Percentiles rank a stretch among this genome's conserved stretches.
Evolutionary conservation across 2,329 filamentous ascomycete species (phyloP).

Genomic region (Fusarium sp.): DNA sequence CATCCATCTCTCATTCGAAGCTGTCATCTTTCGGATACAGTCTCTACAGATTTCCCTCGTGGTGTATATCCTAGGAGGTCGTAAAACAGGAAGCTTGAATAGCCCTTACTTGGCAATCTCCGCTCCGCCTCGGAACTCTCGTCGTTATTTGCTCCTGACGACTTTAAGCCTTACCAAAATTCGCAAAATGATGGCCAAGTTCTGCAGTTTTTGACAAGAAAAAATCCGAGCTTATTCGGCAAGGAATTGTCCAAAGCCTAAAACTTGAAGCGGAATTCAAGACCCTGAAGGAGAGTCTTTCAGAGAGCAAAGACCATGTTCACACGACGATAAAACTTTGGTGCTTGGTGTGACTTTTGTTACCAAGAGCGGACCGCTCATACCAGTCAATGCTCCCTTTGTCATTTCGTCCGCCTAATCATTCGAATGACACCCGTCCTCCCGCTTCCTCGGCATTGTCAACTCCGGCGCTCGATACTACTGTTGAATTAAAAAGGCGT

Average conservation of each 20-base stretch:
- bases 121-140: no score
- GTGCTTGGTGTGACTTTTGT: neutral
- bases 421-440: no score
- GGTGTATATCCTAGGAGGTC: no score
- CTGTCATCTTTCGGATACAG: no score
- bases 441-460: neutral
- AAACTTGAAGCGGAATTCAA: neutral
- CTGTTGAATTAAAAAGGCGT: neutral
- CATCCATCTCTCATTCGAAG: no score
- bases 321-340: neutral
- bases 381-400: neutral
- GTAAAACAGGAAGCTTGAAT: no score
- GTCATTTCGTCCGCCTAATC: neutral
- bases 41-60: no score
- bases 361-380: neutral
- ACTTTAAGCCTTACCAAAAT: neutral
- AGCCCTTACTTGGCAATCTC: no score
- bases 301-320: fast-evolving
- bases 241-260: neutral
- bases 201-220: neutral
- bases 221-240: neutral
- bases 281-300: fast-evolving
- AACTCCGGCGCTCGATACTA: neutral
- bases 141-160: neutral
- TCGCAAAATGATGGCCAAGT: neutral